These are phyloP conservation scores for Cutaneotrichosporon mucoides DNA, from an alignment of 1,284 basidiomycete species.

Conservation along the genomic window DNA sequence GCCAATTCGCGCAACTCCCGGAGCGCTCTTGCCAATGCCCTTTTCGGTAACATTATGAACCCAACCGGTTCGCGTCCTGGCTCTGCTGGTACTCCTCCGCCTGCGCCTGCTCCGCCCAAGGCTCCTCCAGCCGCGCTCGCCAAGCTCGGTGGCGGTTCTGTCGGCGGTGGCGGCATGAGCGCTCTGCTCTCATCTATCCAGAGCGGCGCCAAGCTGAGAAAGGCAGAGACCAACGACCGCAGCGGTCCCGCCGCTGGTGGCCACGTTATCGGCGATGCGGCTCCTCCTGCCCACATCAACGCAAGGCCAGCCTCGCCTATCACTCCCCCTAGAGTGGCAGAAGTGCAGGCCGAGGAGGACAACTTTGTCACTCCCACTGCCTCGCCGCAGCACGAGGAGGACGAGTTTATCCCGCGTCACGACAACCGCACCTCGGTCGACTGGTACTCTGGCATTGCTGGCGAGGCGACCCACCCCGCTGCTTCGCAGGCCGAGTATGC, in stretches of 20 bases:
- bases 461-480: slow-evolving; percentile 55
- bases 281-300: slow-evolving; percentile 69
- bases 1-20: slow-evolving; percentile 61
- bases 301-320: slow-evolving; percentile 24
- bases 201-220: slow-evolving; percentile 70
- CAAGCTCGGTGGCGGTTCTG: slow-evolving; percentile 45
- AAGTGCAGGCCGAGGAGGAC: neutral
- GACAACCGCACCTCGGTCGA: slow-evolving; percentile 76
- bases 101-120: slow-evolving; percentile 45
- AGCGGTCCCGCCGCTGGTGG: slow-evolving; percentile 66
- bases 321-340: neutral
- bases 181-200: slow-evolving; percentile 80
- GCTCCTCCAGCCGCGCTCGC: slow-evolving; percentile 49
- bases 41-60: slow-evolving; percentile 61
- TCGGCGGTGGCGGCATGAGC: slow-evolving; percentile 47
- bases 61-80: slow-evolving; percentile 21
- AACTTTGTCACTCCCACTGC: neutral
- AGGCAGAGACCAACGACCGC: slow-evolving; percentile 78
- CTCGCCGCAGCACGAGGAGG: slow-evolving; percentile 14
- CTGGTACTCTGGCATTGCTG: slow-evolving; percentile 86
- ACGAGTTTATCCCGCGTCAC: slow-evolving; percentile 37
- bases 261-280: slow-evolving; percentile 67
- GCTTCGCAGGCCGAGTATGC: slow-evolving; percentile 22
- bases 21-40: slow-evolving; percentile 66
- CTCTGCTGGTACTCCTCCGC: slow-evolving; percentile 30